These are phyloP conservation scores for Glycine latifolia DNA, from an alignment of 306 rosid genomes.

Conservation along the genomic window DNA sequence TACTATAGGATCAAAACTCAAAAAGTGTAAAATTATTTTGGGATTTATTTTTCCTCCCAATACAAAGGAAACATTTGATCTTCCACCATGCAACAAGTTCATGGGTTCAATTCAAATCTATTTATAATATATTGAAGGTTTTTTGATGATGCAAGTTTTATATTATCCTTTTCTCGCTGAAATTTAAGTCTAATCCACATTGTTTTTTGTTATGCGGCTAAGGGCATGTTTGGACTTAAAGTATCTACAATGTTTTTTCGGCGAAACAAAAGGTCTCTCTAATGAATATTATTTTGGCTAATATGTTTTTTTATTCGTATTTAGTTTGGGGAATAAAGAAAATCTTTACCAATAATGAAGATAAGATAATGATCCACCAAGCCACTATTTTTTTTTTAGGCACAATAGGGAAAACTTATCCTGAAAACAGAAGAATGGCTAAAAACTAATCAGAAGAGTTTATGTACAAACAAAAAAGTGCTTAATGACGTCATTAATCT, in stretches of 20 bases:
- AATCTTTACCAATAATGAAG: no score
- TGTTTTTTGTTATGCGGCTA: neutral
- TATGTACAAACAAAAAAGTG: neutral
- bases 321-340: no score
- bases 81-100: slow-evolving; percentile 30
- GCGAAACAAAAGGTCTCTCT: no score
- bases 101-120: slow-evolving; percentile 26
- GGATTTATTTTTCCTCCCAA: slow-evolving; percentile 52
- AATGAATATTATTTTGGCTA: no score
- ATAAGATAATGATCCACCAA: no score
- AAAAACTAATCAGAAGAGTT: no score
- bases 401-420: no score
- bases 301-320: no score
- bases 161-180: neutral
- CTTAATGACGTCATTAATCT: neutral
- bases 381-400: no score
- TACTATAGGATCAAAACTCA: slow-evolving; percentile 39
- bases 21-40: slow-evolving; percentile 50
- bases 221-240: neutral
- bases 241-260: no score
- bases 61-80: slow-evolving; percentile 45
- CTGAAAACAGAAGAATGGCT: neutral
- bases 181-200: neutral
- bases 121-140: neutral
- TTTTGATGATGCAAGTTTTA: neutral